Conservation (phyloP, 768 basidiomycete genomes). For the Phaffia tasmanica region DNA sequence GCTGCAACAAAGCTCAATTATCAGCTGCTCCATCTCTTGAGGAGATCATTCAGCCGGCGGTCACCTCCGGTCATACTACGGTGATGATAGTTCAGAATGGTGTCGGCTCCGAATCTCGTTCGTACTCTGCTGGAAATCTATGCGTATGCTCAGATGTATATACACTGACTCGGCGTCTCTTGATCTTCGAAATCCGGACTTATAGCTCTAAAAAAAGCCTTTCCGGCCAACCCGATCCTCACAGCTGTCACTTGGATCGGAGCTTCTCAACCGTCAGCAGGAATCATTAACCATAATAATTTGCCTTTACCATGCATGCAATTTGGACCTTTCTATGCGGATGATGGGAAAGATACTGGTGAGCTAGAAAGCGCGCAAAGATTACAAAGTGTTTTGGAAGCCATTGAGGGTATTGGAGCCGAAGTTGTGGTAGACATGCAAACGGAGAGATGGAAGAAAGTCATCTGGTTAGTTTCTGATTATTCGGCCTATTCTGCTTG, state of each 20-base stretch:
- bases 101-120: conserved; percentile 20
- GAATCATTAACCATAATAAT: conserved; percentile 22
- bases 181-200: neutral
- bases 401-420: conserved; percentile 10
- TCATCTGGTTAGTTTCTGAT: conserved; percentile 16
- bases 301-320: conserved; percentile 26
- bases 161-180: neutral
- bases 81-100: conserved; percentile 26
- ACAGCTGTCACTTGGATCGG: conserved; percentile 26
- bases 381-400: conserved; percentile 12
- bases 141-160: too few species aligned
- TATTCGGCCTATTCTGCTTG: neutral
- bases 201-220: conserved; percentile 18
- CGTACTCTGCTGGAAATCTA: neutral
- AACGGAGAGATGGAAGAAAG: conserved; percentile 25
- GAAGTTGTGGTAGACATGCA: conserved; percentile 23
- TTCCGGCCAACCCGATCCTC: conserved; percentile 23
- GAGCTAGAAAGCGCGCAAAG: conserved; percentile 11
- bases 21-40: conserved; percentile 13
- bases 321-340: conserved; percentile 18
- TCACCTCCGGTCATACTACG: conserved; percentile 22
- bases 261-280: conserved; percentile 14
- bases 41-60: conserved; percentile 20
- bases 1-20: conserved; percentile 24
- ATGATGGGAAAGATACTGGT: neutral